These are phyloP conservation scores for Trichoderma gamsii DNA, from an alignment of 495 filamentous ascomycete species.

Conservation along the genomic window DNA sequence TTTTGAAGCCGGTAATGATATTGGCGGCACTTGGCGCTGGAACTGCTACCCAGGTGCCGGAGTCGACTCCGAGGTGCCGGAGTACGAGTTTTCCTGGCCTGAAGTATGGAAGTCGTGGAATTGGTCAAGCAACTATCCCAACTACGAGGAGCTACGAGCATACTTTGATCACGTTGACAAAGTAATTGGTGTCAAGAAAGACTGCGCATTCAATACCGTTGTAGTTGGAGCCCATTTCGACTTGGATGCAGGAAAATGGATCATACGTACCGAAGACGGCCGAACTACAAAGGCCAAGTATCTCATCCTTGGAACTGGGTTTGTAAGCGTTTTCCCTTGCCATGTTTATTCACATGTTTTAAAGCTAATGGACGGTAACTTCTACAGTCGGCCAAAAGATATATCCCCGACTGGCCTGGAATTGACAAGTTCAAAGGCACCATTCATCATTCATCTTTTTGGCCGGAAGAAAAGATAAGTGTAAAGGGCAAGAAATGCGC, in stretches of 20 bases:
- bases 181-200: slow-evolving; percentile 34
- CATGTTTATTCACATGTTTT: not conserved
- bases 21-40: slow-evolving; percentile 43
- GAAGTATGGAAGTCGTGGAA: slow-evolving; percentile 28
- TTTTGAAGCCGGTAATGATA: slow-evolving; percentile 38
- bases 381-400: slow-evolving; percentile 26
- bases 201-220: slow-evolving; percentile 31
- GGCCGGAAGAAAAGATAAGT: slow-evolving; percentile 48
- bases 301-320: not conserved
- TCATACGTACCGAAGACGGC: slow-evolving; percentile 5
- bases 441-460: slow-evolving; percentile 53
- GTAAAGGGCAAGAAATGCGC: slow-evolving; percentile 45
- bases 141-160: slow-evolving; percentile 28
- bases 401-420: slow-evolving; percentile 45
- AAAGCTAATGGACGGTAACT: not conserved
- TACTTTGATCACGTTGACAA: slow-evolving; percentile 40
- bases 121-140: slow-evolving; percentile 36
- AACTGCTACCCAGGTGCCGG: slow-evolving; percentile 40
- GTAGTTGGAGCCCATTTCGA: slow-evolving; percentile 3
- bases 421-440: slow-evolving; percentile 48
- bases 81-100: slow-evolving; percentile 33
- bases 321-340: not conserved
- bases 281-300: not conserved
- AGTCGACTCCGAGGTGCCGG: slow-evolving; percentile 32
- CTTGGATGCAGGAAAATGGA: slow-evolving; percentile 8